Evolutionary conservation across 2,329 filamentous ascomycete genomes (phyloP).

Genomic region (Cytospora schulzeri): DNA sequence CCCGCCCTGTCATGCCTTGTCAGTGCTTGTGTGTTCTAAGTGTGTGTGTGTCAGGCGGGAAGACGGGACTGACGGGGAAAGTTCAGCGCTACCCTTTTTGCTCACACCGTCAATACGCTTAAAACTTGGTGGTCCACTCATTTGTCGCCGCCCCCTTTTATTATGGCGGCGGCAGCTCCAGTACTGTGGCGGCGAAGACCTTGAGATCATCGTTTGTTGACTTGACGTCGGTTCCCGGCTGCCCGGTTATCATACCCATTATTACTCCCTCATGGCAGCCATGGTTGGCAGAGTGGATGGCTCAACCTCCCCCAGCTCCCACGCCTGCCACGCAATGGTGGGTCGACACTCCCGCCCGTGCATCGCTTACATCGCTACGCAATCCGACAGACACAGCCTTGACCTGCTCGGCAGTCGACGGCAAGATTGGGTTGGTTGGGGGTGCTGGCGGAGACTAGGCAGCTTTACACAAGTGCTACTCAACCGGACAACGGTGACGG

Average conservation of each 20-base stretch:
- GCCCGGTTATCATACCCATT: slow-evolving; percentile 1
- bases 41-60: neutral
- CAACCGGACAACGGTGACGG: slow-evolving; percentile 1
- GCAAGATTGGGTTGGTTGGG: slow-evolving; percentile 2
- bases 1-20: slow-evolving; percentile 3
- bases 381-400: neutral
- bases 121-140: slow-evolving; percentile 17
- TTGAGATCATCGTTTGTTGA: slow-evolving; percentile 4
- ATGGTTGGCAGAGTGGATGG: neutral
- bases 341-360: neutral
- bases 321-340: neutral
- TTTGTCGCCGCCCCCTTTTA: slow-evolving; percentile 20
- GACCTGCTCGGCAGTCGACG: neutral
- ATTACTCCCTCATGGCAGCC: neutral
- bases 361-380: slow-evolving; percentile 1
- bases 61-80: neutral
- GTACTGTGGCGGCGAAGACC: neutral
- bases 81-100: slow-evolving; percentile 13
- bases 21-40: too few species aligned
- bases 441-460: neutral
- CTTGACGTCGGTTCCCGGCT: neutral
- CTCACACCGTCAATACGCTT: slow-evolving; percentile 1
- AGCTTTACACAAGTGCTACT: slow-evolving; percentile 12
- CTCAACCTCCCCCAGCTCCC: neutral
- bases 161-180: neutral